Conservation (phyloP, 139 green algal species). For the Diplosphaera chodatii region DNA sequence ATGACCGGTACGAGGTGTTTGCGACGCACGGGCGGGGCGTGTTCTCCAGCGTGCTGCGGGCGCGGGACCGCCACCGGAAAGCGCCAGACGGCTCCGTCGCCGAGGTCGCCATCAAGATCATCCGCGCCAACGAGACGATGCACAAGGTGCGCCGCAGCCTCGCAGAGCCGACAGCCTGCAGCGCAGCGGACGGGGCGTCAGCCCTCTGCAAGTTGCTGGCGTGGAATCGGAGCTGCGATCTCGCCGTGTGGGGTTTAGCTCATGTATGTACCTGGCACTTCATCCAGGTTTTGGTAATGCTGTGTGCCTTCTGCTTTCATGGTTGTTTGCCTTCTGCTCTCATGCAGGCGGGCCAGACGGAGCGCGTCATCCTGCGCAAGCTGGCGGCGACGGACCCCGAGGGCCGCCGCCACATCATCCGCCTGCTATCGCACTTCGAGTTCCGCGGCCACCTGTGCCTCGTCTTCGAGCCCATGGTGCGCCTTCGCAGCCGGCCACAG, state of each 20-base stretch:
- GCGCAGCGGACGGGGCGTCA: no score
- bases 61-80: constrained; percentile 56
- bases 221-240: no score
- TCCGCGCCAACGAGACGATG: constrained; percentile 82
- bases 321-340: no score
- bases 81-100: constrained; percentile 5
- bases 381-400: constrained; percentile 78
- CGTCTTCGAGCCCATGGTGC: constrained; percentile 86
- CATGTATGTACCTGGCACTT: no score
- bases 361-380: constrained; percentile 76
- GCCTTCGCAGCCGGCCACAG: no score
- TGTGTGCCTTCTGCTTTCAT: no score
- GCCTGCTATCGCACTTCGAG: constrained; percentile 86
- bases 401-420: constrained; percentile 82
- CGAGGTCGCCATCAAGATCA: constrained; percentile 64
- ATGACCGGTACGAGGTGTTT: constrained; percentile 71
- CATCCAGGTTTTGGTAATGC: no score
- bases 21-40: constrained; percentile 80
- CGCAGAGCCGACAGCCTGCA: no score
- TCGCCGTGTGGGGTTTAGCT: no score
- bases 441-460: constrained; percentile 94
- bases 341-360: constrained; percentile 39
- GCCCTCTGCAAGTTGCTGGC: no score
- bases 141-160: constrained; percentile 31
- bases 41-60: constrained; percentile 89